Percentiles rank a stretch among this genome's conserved stretches.
These are phyloP conservation scores for Xerocomellus chrysenteron DNA, from an alignment of 768 basidiomycete species.

Conservation along the genomic window DNA sequence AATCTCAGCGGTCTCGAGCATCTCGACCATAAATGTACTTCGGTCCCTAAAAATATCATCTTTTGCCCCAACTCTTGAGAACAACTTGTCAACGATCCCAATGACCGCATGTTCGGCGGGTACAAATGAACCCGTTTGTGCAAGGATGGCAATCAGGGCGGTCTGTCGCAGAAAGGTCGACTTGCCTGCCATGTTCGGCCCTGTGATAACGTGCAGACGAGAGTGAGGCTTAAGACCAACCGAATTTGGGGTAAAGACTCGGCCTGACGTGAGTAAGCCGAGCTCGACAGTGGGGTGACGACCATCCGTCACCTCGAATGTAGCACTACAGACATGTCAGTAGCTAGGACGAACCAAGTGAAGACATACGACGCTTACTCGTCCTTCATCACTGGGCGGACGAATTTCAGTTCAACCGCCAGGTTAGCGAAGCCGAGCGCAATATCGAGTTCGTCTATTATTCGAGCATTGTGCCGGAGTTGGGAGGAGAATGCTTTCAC, in stretches of 20 bases:
- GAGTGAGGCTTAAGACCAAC: constrained; percentile 58
- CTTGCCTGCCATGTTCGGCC: constrained; percentile 96
- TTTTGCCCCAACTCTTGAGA: constrained; percentile 92
- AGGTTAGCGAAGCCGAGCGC: constrained; percentile 76
- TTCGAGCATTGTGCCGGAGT: constrained; percentile 71
- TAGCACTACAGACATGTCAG: constrained; percentile 36
- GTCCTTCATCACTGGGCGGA: constrained; percentile 65
- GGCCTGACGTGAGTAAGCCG: constrained; percentile 69
- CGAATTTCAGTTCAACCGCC: constrained; percentile 75
- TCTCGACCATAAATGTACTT: constrained; percentile 99
- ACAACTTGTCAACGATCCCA: constrained; percentile 87
- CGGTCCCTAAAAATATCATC: constrained; percentile 92
- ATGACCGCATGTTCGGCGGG: constrained; percentile 80
- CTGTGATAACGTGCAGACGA: constrained; percentile 82
- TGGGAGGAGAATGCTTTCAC: constrained; percentile 55
- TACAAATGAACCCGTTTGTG: constrained; percentile 91
- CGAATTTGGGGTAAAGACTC: constrained; percentile 85
- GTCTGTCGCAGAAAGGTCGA: constrained; percentile 91
- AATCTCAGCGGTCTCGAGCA: constrained; percentile 93
- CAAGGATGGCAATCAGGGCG: constrained; percentile 85
- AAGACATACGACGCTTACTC: constrained; percentile 48
- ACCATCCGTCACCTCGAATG: constrained; percentile 71
- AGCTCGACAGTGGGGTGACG: constrained; percentile 94
- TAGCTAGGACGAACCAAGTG: background rate
- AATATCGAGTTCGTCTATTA: constrained; percentile 88